Evolutionary conservation across 306 rosid genomes (phyloP), one percentile per base, ranked within the genome.

Genomic region (Clitoria ternatea): DNA sequence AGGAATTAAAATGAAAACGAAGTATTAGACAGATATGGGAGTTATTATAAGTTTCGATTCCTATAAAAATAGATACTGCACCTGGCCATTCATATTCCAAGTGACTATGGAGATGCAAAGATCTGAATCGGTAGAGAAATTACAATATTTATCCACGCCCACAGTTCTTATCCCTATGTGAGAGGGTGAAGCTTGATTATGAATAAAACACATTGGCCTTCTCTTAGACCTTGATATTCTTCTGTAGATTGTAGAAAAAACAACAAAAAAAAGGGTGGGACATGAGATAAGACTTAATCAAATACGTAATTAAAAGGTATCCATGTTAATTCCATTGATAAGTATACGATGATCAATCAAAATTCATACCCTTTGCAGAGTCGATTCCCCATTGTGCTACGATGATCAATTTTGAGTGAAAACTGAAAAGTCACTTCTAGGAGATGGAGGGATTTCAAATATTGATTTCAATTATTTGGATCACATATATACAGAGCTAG

Each of bases 41-140:
- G n/a, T n/a, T n/a, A n/a, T n/a, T n/a, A n/a, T n/a, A n/a, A n/a
- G n/a, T n/a, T n/a, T n/a, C n/a, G n/a, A n/a, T n/a, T n/a, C n/a
- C n/a, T n/a, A n/a, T n/a, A n/a, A n/a, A n/a, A n/a, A n/a, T n/a
- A n/a, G n/a, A n/a, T n/a, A n/a, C 32, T 29, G 64, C 4, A 86
- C 88, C 89, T 77, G 81, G 20, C 91, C 87, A 23, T 91, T 91
- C 96, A 91, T 91, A 68, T 91, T 91, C 96, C 97, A 91, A 55
- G 97, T 89, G 0, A 85, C 80, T 4, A 84, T 62, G 68, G 85
- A 81, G 37, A 91, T 63, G 76, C 89, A 80, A 8, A 89, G 76
- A 75, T 85, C 85, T 4, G 89, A 83, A 61, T 35, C n/a, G 17
- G 60, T 57, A 8, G 90, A 72, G 53, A 53, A 79, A 71, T 72